These are phyloP conservation scores for Phoma sp. DNA, from an alignment of 2,329 filamentous ascomycete species.

Conservation along the genomic window DNA sequence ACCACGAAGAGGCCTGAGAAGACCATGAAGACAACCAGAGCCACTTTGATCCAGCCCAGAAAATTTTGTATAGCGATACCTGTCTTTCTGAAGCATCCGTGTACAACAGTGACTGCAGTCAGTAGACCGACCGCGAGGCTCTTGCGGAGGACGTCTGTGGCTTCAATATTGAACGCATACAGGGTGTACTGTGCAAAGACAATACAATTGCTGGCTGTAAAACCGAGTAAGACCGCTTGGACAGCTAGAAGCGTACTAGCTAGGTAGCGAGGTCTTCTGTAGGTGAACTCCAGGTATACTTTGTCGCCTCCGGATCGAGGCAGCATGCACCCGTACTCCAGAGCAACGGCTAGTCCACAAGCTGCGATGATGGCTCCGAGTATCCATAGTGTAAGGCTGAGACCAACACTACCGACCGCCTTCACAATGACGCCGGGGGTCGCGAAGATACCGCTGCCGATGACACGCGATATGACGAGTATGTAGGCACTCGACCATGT, in stretches of 20 bases:
- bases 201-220: constrained; percentile 73
- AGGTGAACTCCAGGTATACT: constrained; percentile 74
- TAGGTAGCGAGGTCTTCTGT: constrained; percentile 66
- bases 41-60: constrained; percentile 50
- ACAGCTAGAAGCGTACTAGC: constrained; percentile 68
- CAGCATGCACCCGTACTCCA: constrained; percentile 75
- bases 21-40: constrained; percentile 47
- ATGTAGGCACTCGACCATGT: constrained; percentile 70
- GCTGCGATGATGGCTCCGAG: constrained; percentile 66
- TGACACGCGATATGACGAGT: constrained; percentile 70
- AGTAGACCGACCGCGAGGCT: constrained; percentile 52
- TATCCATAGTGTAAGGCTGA: constrained; percentile 68
- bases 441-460: constrained; percentile 74
- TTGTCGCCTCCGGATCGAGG: constrained; percentile 71
- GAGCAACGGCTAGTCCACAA: constrained; percentile 65
- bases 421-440: constrained; percentile 72
- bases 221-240: constrained; percentile 68
- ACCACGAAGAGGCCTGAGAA: constrained; percentile 47
- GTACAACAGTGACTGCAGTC: constrained; percentile 46
- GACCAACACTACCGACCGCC: constrained; percentile 69
- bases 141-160: constrained; percentile 61
- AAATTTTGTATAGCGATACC: constrained; percentile 49
- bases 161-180: constrained; percentile 62
- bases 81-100: constrained; percentile 45
- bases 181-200: constrained; percentile 70